A percentile compares a stretch with the other conserved stretches of the same genome.
Conservation (phyloP, 768 basidiomycete genomes). For the Lentinula guzmanii region DNA sequence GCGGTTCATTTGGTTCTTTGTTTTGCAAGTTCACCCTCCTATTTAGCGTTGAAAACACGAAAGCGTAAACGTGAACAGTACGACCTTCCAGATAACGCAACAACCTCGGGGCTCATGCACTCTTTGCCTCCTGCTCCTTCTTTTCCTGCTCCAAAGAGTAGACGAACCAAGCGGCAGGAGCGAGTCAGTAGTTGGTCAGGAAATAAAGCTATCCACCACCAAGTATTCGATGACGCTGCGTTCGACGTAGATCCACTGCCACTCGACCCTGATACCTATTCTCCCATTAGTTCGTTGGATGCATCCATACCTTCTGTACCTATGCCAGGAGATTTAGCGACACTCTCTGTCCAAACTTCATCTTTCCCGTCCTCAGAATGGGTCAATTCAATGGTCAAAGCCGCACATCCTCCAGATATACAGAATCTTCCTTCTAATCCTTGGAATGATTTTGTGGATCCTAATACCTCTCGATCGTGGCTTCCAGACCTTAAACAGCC, state of each 20-base stretch:
- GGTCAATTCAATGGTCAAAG: conserved; percentile 38
- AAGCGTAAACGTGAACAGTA: conserved; percentile 6
- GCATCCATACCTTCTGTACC: background rate
- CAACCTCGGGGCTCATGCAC: background rate
- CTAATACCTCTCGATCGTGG: background rate
- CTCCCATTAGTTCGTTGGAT: background rate
- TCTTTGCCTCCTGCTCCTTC: background rate
- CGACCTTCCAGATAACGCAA: background rate
- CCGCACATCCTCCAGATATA: conserved; percentile 8
- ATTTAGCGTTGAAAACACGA: background rate
- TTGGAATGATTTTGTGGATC: conserved; percentile 6
- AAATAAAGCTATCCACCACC: background rate
- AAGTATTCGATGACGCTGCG: conserved; percentile 3
- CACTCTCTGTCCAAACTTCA: background rate
- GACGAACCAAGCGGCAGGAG: background rate
- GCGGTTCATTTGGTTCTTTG: background rate
- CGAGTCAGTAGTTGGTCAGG: background rate
- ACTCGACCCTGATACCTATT: background rate
- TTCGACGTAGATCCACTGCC: conserved; percentile 7
- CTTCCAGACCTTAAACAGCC: background rate
- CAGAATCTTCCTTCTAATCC: conserved; percentile 9
- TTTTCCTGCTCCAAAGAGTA: background rate
- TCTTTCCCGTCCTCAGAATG: conserved; percentile 18
- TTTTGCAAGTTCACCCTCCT: background rate
- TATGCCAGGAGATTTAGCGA: background rate